Evolutionary conservation across 1,284 basidiomycete genomes (phyloP), one percentile per base, ranked within the genome.

Genomic region (Cerrena zonata): DNA sequence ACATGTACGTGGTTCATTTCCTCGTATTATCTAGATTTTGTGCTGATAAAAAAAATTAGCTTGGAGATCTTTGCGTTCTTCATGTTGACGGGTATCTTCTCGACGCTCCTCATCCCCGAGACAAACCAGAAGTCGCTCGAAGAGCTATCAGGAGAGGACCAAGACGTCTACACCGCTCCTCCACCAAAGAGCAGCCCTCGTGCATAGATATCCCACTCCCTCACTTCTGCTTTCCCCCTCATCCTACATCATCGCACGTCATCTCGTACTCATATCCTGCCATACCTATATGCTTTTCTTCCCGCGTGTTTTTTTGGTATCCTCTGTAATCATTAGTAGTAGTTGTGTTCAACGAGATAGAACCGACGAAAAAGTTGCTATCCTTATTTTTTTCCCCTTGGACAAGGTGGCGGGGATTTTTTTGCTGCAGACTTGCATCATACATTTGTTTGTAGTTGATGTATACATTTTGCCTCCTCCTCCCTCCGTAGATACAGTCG

Each of bases 41-140:
- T 46, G 25, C 45, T 24, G 44, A 27, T 51, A 43, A 45, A 4
- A 13, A 52, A 51, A 30, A 51, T 13, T 50, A 80, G 81, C 56
- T 65, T 87, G 22, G 76, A 88, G 66, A 79, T 88, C 56, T 86
- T 87, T 54, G 84, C 84, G 2, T 67, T 86, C 53, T 90, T 89
- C 78, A 89, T 90, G 84, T 70, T 90, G 54, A 87, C 85, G 0
- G 89, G 89, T 56, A 76, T 90, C 58, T 76, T 82, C 69, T 85
- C 89, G 4, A 90, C 87, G 1, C 70, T 90, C 45, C 75, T 91
- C 38, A 66, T 89, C 18, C 83, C 85, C 36, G 89, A 91, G 73
- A 91, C 89, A 36, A 91, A 81, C 69, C 72, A 73, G 42, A 72
- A 69, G 61, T 70, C 79, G 13, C 75, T 91, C 45, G 88, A 91